Evolutionary conservation across 202 grass and related monocot genomes (phyloP).

Genomic region (Eragrostis tef): DNA sequence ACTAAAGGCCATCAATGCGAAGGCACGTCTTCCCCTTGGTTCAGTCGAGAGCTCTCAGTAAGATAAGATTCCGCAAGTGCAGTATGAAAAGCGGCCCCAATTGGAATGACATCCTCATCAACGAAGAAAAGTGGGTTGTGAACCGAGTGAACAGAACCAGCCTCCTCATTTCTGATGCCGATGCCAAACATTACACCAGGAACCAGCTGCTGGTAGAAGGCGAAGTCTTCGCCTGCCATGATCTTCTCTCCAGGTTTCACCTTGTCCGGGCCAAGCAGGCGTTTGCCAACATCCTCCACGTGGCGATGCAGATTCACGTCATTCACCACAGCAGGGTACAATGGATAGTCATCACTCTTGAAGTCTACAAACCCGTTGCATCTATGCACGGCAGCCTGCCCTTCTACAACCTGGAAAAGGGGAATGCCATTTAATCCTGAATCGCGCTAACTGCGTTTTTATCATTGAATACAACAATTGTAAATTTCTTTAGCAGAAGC

Average conservation of each 20-base stretch:
- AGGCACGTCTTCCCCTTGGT: neutral
- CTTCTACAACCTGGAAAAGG: constrained; percentile 74
- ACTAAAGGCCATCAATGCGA: neutral
- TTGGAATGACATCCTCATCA: constrained; percentile 78
- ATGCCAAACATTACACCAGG: constrained; percentile 77
- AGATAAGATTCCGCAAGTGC: constrained; percentile 62
- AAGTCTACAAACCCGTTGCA: constrained; percentile 57
- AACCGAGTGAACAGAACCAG: constrained; percentile 61
- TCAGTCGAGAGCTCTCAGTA: neutral
- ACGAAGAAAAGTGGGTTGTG: constrained; percentile 78
- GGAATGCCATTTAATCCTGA: neutral
- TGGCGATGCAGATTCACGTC: constrained; percentile 65
- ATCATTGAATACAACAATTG: neutral
- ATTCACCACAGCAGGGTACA: constrained; percentile 86
- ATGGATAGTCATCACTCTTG: constrained; percentile 49
- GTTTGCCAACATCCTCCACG: constrained; percentile 57
- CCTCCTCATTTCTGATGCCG: constrained; percentile 67
- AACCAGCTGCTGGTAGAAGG: constrained; percentile 79
- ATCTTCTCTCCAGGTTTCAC: constrained; percentile 71
- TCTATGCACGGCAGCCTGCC: constrained; percentile 71
- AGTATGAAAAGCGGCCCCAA: constrained; percentile 75
- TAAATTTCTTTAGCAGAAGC: constrained; percentile 14
- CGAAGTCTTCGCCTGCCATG: constrained; percentile 93
- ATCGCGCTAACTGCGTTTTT: neutral
- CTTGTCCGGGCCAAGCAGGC: constrained; percentile 67